Conservation (phyloP, 164 flowering plant genomes). For the Aristolochia californica region DNA sequence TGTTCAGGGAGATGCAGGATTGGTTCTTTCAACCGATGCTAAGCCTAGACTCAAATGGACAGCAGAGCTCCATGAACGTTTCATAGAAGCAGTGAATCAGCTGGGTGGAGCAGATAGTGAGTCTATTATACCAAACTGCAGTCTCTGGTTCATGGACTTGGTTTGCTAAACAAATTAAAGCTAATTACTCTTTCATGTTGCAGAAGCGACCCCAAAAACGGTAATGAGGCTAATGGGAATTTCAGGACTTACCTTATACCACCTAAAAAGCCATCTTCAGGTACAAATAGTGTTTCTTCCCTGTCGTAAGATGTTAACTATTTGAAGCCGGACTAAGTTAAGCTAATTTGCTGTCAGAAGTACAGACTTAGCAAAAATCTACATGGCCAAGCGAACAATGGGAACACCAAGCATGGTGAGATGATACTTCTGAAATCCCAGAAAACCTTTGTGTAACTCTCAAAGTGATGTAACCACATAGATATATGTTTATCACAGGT, state of each 20-base stretch:
- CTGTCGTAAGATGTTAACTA: not conserved
- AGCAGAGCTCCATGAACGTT: constrained; percentile 83
- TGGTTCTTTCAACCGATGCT: constrained; percentile 96
- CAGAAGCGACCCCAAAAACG: constrained; percentile 96
- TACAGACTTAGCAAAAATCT: constrained; percentile 81
- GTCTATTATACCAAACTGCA: constrained; percentile 13
- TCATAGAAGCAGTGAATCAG: constrained; percentile 80
- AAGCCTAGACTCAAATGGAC: constrained; percentile 97
- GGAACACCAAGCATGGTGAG: constrained; percentile 49
- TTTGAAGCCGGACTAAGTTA: constrained; percentile 6
- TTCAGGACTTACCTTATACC: constrained; percentile 93
- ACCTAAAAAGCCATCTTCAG: constrained; percentile 95
- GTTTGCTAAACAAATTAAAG: constrained; percentile 1
- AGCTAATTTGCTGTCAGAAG: constrained; percentile 42
- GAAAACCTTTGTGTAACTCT: not conserved
- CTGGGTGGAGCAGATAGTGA: constrained; percentile 98
- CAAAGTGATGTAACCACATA: not conserved
- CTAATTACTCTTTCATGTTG: constrained; percentile 10
- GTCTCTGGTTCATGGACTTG: no score
- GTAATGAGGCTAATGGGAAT: constrained; percentile 94
- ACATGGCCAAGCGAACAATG: constrained; percentile 53
- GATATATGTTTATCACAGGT: constrained; percentile 13
- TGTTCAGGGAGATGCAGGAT: constrained; percentile 65
- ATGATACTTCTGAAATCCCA: not conserved
- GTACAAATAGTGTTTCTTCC: constrained; percentile 20